Conservation (phyloP, 2,329 filamentous ascomycete species). For the Thielaviopsis punctulata region DNA sequence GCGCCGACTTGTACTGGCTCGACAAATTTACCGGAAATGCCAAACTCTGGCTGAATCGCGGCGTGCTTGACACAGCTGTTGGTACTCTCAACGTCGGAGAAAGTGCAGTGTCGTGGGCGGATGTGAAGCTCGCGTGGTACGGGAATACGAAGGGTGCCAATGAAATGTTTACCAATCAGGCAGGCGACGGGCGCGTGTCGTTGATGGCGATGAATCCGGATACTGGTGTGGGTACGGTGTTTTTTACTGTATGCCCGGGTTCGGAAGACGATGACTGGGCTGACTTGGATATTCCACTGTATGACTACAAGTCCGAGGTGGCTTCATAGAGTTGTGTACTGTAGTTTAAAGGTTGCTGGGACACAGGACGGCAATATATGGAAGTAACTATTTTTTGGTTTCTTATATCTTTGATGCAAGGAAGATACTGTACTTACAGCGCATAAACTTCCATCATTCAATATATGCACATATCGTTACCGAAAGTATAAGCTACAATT, state of each 20-base stretch:
- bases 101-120: background rate
- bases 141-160: slow-evolving; percentile 14
- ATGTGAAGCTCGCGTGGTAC: background rate
- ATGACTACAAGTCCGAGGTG: slow-evolving; percentile 4
- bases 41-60: slow-evolving; percentile 19
- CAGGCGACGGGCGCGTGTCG: slow-evolving; percentile 17
- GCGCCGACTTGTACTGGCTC: slow-evolving; percentile 20
- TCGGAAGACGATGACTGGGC: background rate
- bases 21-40: slow-evolving; percentile 21
- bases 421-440: too few species aligned
- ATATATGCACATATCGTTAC: background rate
- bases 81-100: background rate
- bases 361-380: slow-evolving; percentile 1
- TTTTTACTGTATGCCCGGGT: slow-evolving; percentile 1
- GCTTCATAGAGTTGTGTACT: background rate
- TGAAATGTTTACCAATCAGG: slow-evolving; percentile 16
- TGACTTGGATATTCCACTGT: slow-evolving; percentile 5
- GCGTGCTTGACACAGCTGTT: slow-evolving; percentile 3
- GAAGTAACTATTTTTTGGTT: background rate
- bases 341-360: background rate
- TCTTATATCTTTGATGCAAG: background rate
- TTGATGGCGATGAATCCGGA: slow-evolving; percentile 12
- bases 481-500: too few species aligned
- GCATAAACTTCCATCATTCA: too few species aligned
- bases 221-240: background rate